phyloP scores from a whole-genome alignment of 805 yeast species.

The Babjeviella inositovora region DNA sequence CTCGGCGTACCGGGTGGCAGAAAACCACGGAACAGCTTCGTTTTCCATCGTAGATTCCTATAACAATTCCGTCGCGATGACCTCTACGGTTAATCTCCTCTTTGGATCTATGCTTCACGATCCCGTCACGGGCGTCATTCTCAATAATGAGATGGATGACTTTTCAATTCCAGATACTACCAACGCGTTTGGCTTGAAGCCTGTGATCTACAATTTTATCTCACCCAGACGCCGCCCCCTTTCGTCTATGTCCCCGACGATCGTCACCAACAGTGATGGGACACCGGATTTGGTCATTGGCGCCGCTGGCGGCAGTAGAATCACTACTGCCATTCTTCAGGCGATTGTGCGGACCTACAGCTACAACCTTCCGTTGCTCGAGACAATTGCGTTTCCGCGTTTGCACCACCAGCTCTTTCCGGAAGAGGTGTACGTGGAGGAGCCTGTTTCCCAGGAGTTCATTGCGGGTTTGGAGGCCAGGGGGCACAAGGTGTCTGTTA shows the following conservation, averaged over 20 bases:
- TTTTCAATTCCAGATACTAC: conserved; percentile 56
- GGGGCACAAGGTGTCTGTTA: conserved; percentile 32
- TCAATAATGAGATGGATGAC: conserved; percentile 93
- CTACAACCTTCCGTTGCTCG: conserved; percentile 39
- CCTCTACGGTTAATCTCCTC: conserved; percentile 73
- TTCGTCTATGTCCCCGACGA: conserved; percentile 69
- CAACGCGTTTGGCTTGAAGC: conserved; percentile 69
- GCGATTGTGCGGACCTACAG: conserved; percentile 55
- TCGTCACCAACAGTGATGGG: conserved; percentile 28
- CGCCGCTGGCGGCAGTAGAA: conserved; percentile 90
- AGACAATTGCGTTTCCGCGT: conserved; percentile 67
- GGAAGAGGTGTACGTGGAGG: conserved; percentile 45
- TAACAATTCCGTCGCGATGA: conserved; percentile 72
- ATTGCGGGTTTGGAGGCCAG: conserved; percentile 14
- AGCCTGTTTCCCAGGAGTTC: conserved; percentile 23
- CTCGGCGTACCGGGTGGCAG: conserved; percentile 62
- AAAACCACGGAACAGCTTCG: conserved; percentile 88
- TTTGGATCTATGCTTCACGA: conserved; percentile 83
- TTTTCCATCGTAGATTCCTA: conserved; percentile 61
- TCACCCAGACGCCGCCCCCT: conserved; percentile 70
- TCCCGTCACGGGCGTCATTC: conserved; percentile 61
- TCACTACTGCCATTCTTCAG: conserved; percentile 70
- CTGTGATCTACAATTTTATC: conserved; percentile 68
- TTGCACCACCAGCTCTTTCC: conserved; percentile 86
- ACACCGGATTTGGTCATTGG: conserved; percentile 60